Conservation (phyloP, 208 protist genomes). For the Tritrichomonas foetus region DNA sequence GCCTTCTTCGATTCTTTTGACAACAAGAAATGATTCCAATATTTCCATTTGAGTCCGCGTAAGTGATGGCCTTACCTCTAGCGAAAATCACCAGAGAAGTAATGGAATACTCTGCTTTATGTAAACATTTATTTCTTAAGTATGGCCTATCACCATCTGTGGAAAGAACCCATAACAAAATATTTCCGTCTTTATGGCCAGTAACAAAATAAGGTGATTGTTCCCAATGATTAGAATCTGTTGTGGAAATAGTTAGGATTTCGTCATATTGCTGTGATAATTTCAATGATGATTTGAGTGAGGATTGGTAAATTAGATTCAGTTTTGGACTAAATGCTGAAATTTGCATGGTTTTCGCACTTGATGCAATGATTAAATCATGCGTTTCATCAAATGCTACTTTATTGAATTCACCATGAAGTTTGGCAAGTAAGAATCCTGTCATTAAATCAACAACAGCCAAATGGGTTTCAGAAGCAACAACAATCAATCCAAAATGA, state of each 20-base stretch:
- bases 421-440: not conserved
- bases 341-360: not conserved
- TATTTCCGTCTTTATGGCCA: not conserved
- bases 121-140: too few relatives aligned
- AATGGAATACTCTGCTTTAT: too few relatives aligned
- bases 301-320: too few relatives aligned
- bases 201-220: not conserved
- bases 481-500: not conserved
- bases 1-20: too few relatives aligned
- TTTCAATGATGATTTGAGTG: too few relatives aligned
- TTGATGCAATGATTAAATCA: not conserved
- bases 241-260: not conserved
- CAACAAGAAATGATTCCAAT: too few relatives aligned
- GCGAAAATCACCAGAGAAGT: too few relatives aligned
- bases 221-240: not conserved
- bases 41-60: too few relatives aligned
- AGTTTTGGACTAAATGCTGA: too few relatives aligned
- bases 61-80: too few relatives aligned
- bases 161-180: not conserved
- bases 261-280: not conserved
- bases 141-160: too few relatives aligned
- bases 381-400: slow-evolving; percentile 6
- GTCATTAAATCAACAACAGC: not conserved
- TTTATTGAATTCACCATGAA: not conserved
- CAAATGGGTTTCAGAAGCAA: not conserved